Evolutionary conservation across 371 early-diverging fungal species (phyloP), one percentile per base, ranked within the genome.

Genomic region (Chytridiales sp.): DNA sequence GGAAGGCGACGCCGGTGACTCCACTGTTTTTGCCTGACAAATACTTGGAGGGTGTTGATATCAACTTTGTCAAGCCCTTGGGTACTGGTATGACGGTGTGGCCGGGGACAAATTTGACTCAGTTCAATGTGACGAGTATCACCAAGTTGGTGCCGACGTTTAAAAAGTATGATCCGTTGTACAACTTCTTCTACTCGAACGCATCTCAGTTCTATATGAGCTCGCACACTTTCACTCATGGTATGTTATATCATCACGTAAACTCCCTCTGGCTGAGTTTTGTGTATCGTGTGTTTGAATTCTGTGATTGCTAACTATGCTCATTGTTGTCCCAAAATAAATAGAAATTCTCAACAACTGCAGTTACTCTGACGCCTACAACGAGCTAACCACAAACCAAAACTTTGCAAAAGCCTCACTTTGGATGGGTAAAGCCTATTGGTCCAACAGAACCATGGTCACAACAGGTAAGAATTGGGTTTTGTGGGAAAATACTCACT

Each of bases 301-400:
- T 17, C 21, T 6, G 15, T 17, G 6, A 44, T 9, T 30, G 5
- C 22, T 27, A 5, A 9, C 9, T 21, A 17, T 38, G 13, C 8
- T 5, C n/a, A 15, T 21, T 27, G 36, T 44, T n/a, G 22, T 32
- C 24, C 9, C 11, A 22, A 24, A 13, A 32, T 57, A 32, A n/a
- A 5, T 40, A 34, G 56, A 64, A 62, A 56, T 36, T n/a, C 38
- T 65, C 15, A 58, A 65, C 50, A 62, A 61, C 56, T 32, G 34
- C 49, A 31, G 21, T 5, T 41, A 38, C 41, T 51, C 38, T 1
- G 66, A 65, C 49, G 42, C 57, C 15, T 26, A 26, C 5, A 34
- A 53, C 8, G 66, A 65, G 42, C 19, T 65, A 13, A 22, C n/a
- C 8, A 36, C 29, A 30, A 64, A 62, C 36, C 31, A 50, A 8